Percentiles rank a stretch among this genome's conserved stretches.
phyloP scores from a whole-genome alignment of 306 rosid species.

The Begonia fuchsioides region DNA sequence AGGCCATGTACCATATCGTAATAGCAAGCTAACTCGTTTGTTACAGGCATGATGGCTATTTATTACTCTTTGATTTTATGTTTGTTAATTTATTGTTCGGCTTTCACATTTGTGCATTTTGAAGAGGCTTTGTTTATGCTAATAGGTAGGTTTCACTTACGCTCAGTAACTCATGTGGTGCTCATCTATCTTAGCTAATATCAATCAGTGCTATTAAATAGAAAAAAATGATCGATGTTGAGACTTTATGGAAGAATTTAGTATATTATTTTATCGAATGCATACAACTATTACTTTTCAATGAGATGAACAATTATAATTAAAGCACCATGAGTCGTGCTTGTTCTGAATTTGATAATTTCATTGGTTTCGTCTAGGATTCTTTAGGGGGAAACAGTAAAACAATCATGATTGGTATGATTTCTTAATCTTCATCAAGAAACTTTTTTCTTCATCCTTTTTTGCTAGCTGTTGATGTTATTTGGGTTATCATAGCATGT shows the following conservation, averaged over 20 bases:
- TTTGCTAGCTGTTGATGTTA: not conserved
- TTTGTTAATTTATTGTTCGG: not conserved
- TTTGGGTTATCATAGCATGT: conserved; percentile 47
- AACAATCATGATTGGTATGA: conserved; percentile 92
- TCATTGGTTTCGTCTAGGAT: conserved; percentile 26
- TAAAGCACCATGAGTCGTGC: too few species aligned
- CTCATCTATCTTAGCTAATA: too few species aligned
- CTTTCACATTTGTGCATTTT: not conserved
- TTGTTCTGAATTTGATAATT: too few species aligned
- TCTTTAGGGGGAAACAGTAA: conserved; percentile 96
- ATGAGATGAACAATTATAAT: too few species aligned
- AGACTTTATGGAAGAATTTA: too few species aligned
- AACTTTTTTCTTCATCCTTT: conserved; percentile 1
- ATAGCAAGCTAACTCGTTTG: conserved; percentile 87
- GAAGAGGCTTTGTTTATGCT: too few species aligned
- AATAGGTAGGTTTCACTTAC: too few species aligned
- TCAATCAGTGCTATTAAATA: too few species aligned
- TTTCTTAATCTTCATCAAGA: conserved; percentile 1
- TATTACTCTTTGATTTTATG: not conserved
- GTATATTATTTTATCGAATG: not conserved
- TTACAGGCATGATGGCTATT: conserved; percentile 42
- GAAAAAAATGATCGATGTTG: too few species aligned
- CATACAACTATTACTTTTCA: not conserved
- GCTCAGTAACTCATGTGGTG: too few species aligned
- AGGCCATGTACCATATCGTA: conserved; percentile 90